Conservation (phyloP, 306 rosid genomes). For the Trichosanthes truncata region DNA sequence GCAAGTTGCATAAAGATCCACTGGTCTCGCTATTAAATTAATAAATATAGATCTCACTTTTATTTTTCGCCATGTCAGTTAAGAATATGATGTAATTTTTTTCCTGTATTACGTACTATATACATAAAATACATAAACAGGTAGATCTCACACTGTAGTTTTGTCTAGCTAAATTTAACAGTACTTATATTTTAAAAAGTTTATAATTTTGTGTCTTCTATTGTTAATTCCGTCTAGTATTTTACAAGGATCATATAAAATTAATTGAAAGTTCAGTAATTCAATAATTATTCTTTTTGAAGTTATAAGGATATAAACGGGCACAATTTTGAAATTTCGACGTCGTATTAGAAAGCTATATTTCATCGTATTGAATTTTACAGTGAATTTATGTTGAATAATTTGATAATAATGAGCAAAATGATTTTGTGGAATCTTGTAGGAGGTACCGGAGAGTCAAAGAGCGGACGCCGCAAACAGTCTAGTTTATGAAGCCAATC, state of each 20-base stretch:
- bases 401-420: not conserved
- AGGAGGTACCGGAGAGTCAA: conserved; percentile 83
- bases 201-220: no score
- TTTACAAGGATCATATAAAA: no score
- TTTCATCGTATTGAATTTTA: not conserved
- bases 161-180: not conserved
- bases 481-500: conserved; percentile 89
- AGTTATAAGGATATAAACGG: no score
- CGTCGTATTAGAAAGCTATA: no score
- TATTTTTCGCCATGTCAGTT: not conserved
- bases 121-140: not conserved
- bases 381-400: not conserved
- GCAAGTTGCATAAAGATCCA: not conserved
- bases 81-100: not conserved
- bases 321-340: no score
- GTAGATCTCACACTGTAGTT: not conserved
- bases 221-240: no score
- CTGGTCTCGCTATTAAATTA: not conserved
- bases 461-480: conserved; percentile 95
- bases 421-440: not conserved
- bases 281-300: no score
- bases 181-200: no score
- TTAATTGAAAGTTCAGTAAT: not conserved
- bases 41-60: not conserved
- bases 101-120: not conserved